Base-by-base conservation (phyloP, 2,329 filamentous ascomycete species). In the Didymella arachidicola region DNA sequence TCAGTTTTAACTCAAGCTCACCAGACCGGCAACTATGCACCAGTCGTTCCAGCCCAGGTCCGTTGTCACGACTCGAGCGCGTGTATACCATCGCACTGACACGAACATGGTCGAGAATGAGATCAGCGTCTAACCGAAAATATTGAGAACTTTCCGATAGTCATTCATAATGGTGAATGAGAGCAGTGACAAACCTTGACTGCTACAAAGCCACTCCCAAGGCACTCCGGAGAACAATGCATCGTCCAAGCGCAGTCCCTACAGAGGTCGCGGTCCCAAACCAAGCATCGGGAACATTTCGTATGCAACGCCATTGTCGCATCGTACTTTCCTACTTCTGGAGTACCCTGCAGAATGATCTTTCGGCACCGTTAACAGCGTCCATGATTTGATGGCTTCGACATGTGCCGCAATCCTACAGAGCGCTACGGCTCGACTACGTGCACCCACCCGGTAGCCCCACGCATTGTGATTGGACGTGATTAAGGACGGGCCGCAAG, bases 1-100 rank as follows among this genome's bases (percentile, higher is more conserved):
- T 7, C 6, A 32, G 12, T 49, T 16, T 18, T 2, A 44, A 49
- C 1, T 50, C 36, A 42, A n/a, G 18, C 26, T 36, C 27, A 56
- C 57, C 51, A 53, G 56, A 26, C 27, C 47, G 12, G 51, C 34
- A 25, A 48, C n/a, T 42, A 57, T 60, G 36, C 41, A 60, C 53
- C 53, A 60, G 32, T 56, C 58, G 52, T 60, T 47, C 44, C 44
- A 50, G 18, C 57, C 51, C 6, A 43, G 16, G 4, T n/a, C 18
- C 7, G 51, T 27, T 19, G 49, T 53, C 36, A 51, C 34, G 46
- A 59, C 45, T 41, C 25, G 41, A 4, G 43, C 25, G 26, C 57
- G 36, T n/a, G 57, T 55, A 26, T 45, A 59, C 1, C 50, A 26
- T 47, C 51, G 36, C 29, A 27, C 43, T n/a, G 42, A 27, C 14